phyloP scores from a whole-genome alignment of 2,329 filamentous ascomycete species.

The Cladosporium sp. region DNA sequence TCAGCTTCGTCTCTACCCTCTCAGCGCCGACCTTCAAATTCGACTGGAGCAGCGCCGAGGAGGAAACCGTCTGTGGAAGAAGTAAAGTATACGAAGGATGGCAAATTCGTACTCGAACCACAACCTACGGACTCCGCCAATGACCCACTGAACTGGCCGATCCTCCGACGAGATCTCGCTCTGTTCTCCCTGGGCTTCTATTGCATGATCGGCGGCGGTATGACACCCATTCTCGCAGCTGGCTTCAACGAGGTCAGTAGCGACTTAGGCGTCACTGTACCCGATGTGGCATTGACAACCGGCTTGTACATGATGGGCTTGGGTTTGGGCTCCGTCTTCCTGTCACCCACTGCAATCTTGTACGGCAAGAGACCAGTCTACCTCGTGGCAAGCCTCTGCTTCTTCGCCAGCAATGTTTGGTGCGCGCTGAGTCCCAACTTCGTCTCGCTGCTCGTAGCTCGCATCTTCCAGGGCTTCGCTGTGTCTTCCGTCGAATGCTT shows the following conservation, averaged over 20 bases:
- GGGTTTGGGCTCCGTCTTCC: conserved; percentile 74
- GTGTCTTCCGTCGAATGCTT: conserved; percentile 88
- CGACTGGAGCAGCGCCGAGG: conserved; percentile 15
- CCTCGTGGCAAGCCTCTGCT: conserved; percentile 68
- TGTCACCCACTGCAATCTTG: conserved; percentile 84
- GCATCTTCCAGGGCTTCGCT: conserved; percentile 81
- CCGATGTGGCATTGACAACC: conserved; percentile 76
- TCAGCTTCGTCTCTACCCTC: conserved; percentile 49
- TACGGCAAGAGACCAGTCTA: conserved; percentile 91
- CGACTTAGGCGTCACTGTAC: conserved; percentile 59
- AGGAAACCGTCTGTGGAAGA: conserved; percentile 23
- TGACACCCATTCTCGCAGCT: conserved; percentile 83
- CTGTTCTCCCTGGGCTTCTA: conserved; percentile 81
- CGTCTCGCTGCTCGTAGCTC: conserved; percentile 68
- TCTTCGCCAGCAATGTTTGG: conserved; percentile 73
- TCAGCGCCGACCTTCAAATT: neutral
- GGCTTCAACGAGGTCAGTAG: conserved; percentile 76
- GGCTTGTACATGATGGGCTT: conserved; percentile 92
- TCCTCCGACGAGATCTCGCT: conserved; percentile 72
- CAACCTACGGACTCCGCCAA: conserved; percentile 88
- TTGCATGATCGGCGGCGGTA: conserved; percentile 87
- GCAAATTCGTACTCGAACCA: conserved; percentile 78
- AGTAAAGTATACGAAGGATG: conserved; percentile 74
- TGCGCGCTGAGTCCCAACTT: conserved; percentile 80
- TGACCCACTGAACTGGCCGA: conserved; percentile 87